Evolutionary conservation across 805 yeast genomes (phyloP), one percentile per base, ranked within the genome.

Genomic region (Metschnikowia noctiluminum): DNA sequence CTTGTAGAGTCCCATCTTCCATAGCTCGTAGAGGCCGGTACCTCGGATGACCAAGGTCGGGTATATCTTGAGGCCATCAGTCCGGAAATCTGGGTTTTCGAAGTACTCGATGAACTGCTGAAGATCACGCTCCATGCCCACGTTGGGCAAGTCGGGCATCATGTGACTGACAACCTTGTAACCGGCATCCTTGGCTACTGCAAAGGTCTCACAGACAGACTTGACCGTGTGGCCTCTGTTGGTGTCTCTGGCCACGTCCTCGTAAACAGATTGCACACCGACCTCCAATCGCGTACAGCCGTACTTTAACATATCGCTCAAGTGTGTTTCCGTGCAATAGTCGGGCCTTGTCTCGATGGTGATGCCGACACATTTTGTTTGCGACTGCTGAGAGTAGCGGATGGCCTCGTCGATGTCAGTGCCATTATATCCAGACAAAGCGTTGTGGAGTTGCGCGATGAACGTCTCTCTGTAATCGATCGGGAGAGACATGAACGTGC

Each of bases 61-160:
- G 65, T 94, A 94, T 43, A 94, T 78, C 65, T 94, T 94, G 55
- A 94, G 77, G 35, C 99, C 99, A 65, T 94, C 99, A 2, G 99
- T 94, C 67, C 99, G 80, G 70, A 94, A 94, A 28, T 82, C 96
- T 1, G 99, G 99, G 65, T 89, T 94, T 60, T 92, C 98, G 64
- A 94, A 94, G 71, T 94, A 94, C 66, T 94, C 99, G 61, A 85
- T 82, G 64, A 94, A 94, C 70, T 94, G 99, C 62, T 90, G 96
- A 50, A 92, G 73, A 65, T 94, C 99, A 65, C 99, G 81, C 70
- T 94, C 99, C 96, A 92, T 89, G 15, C 98, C 99, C 50, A 94
- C 97, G 62, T 94, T 94, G 14, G 99, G 99, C 60, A 94, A 76
- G 74, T 94, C 99, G 13, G 99, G 99, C 99, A 94, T 94, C 99